These are phyloP conservation scores for Conoideocrella luteorostrata DNA, from an alignment of 2,329 filamentous ascomycete species.

Conservation along the genomic window DNA sequence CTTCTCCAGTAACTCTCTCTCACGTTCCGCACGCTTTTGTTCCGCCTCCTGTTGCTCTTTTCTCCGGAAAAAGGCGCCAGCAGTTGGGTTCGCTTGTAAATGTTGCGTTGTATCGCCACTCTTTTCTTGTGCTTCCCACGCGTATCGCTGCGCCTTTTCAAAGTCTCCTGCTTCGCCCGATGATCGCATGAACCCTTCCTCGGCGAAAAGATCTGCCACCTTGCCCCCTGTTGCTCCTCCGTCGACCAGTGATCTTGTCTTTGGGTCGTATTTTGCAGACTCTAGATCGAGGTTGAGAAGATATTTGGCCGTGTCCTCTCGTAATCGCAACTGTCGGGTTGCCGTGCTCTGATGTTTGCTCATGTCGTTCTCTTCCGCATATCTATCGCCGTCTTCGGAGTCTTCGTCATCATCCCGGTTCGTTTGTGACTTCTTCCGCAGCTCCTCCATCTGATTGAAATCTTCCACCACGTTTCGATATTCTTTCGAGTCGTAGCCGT, in stretches of 20 bases:
- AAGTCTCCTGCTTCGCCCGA: slow-evolving; percentile 92
- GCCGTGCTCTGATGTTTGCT: slow-evolving; percentile 86
- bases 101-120: slow-evolving; percentile 74
- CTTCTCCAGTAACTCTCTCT: slow-evolving; percentile 68
- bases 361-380: slow-evolving; percentile 96
- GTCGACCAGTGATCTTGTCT: slow-evolving; percentile 86
- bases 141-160: slow-evolving; percentile 79
- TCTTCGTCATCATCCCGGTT: slow-evolving; percentile 36
- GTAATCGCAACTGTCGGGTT: slow-evolving; percentile 81
- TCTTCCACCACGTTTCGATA: slow-evolving; percentile 84
- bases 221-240: slow-evolving; percentile 73
- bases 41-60: slow-evolving; percentile 71
- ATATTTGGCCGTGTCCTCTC: slow-evolving; percentile 97
- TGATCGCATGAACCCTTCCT: slow-evolving; percentile 84
- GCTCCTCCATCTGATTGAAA: slow-evolving; percentile 76
- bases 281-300: slow-evolving; percentile 90
- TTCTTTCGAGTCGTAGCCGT: slow-evolving; percentile 88
- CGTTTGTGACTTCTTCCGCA: slow-evolving; percentile 52
- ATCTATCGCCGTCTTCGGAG: slow-evolving; percentile 60
- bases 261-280: slow-evolving; percentile 95
- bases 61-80: slow-evolving; percentile 76
- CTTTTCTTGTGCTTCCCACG: slow-evolving; percentile 91
- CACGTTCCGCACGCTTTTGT: slow-evolving; percentile 58
- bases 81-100: slow-evolving; percentile 92
- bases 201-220: slow-evolving; percentile 76